phyloP scores from a whole-genome alignment of 2,329 filamentous ascomycete species.

The Dendrostoma leiphaemia region DNA sequence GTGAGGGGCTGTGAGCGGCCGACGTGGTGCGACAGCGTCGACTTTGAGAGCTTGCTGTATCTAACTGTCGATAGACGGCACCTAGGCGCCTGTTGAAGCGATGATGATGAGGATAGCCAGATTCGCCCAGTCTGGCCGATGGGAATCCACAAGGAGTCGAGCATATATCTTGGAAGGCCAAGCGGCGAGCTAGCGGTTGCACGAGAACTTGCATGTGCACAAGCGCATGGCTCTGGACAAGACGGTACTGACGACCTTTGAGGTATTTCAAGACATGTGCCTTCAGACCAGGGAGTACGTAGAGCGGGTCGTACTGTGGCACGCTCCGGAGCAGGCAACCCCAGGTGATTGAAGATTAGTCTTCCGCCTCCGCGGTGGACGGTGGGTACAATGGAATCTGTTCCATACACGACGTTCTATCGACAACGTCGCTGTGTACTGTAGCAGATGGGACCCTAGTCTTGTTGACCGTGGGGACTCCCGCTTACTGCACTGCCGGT shows the following conservation, averaged over 20 bases:
- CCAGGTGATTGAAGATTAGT: not conserved
- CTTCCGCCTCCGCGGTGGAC: not conserved
- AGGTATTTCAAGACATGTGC: not conserved
- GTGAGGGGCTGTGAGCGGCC: not conserved
- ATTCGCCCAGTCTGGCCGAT: no score
- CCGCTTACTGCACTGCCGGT: not conserved
- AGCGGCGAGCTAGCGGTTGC: not conserved
- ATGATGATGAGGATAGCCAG: no score
- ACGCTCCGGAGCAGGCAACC: not conserved
- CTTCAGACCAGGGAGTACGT: not conserved
- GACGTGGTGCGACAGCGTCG: not conserved
- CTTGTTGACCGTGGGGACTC: not conserved
- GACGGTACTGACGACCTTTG: not conserved
- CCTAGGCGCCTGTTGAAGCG: no score
- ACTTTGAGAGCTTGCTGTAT: not conserved
- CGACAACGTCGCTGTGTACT: not conserved
- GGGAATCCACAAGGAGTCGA: no score
- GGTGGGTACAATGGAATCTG: not conserved
- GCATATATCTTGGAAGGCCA: not conserved
- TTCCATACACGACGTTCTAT: not conserved
- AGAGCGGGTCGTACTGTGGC: not conserved
- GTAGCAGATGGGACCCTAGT: not conserved
- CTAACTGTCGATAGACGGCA: not conserved
- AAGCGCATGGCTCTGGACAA: not conserved
- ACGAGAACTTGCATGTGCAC: not conserved